A percentile compares a stretch with the other conserved stretches of the same genome.
Evolutionary conservation across 441 rosid species (phyloP).

Genomic region (Populus hybrid): DNA sequence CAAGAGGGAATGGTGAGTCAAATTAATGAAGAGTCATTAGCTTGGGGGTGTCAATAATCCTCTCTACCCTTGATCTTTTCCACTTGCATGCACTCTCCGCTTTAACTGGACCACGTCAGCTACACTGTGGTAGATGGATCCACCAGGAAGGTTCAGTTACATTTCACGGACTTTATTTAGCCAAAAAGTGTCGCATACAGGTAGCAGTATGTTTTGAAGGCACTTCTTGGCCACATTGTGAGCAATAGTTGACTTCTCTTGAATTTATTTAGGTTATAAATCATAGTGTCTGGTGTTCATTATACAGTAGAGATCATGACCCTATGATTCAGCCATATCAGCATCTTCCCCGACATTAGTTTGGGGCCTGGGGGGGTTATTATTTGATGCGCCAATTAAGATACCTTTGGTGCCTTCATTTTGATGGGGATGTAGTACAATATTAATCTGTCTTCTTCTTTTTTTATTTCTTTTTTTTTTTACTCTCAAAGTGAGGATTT

Average conservation of each 20-base stretch:
- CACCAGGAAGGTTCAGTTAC: not conserved
- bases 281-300: not conserved
- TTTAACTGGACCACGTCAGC: conserved; percentile 10
- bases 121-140: not conserved
- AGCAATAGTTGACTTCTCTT: not conserved
- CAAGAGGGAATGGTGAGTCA: not conserved
- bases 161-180: no score
- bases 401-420: no score
- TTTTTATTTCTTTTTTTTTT: no score
- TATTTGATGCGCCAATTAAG: no score
- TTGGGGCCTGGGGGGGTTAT: no score
- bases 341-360: not conserved
- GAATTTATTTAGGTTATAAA: not conserved
- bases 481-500: no score
- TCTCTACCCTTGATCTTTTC: not conserved
- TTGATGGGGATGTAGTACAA: no score
- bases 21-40: not conserved
- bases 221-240: not conserved
- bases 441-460: no score
- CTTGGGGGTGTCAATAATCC: not conserved
- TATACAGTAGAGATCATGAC: not conserved
- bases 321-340: not conserved
- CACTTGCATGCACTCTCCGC: not conserved
- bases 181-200: not conserved
- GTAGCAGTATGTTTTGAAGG: not conserved